phyloP scores from a whole-genome alignment of 148 eudicot genomes.

The Silene latifolia region DNA sequence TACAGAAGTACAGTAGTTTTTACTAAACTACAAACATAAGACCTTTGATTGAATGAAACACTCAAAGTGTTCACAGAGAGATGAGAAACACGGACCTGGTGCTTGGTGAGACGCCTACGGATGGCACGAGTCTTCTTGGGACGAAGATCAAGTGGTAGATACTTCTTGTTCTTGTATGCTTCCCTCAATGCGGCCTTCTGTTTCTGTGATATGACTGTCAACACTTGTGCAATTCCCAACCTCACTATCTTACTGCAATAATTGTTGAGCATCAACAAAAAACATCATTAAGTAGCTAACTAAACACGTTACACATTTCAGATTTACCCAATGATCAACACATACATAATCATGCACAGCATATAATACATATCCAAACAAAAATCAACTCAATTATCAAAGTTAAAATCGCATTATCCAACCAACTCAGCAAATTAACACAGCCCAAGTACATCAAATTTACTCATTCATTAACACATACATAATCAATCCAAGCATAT shows the following conservation, averaged over 20 bases:
- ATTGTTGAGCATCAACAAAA: neutral
- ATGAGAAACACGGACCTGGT: slow-evolving; percentile 43
- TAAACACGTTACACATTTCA: neutral
- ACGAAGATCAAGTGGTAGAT: slow-evolving; percentile 77
- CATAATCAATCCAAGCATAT: too few relatives aligned
- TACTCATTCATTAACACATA: neutral
- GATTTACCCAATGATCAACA: neutral
- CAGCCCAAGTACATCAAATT: neutral
- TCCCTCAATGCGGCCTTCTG: slow-evolving; percentile 73
- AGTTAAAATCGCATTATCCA: too few relatives aligned
- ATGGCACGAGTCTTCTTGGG: slow-evolving; percentile 88
- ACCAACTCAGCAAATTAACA: too few relatives aligned
- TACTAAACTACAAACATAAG: too few relatives aligned
- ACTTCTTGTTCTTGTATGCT: slow-evolving; percentile 73
- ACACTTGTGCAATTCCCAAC: slow-evolving; percentile 68
- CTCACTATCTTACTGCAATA: slow-evolving; percentile 66
- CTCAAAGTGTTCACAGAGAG: neutral
- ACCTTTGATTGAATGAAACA: neutral
- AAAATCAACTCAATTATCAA: too few relatives aligned
- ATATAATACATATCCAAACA: too few relatives aligned
- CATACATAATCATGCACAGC: too few relatives aligned
- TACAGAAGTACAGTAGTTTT: too few relatives aligned
- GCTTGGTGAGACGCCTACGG: slow-evolving; percentile 72
- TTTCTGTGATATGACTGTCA: slow-evolving; percentile 76
- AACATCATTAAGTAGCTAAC: neutral